Evolutionary conservation across 2,329 filamentous ascomycete species (phyloP).

Genomic region (Colletotrichum simmondsii): DNA sequence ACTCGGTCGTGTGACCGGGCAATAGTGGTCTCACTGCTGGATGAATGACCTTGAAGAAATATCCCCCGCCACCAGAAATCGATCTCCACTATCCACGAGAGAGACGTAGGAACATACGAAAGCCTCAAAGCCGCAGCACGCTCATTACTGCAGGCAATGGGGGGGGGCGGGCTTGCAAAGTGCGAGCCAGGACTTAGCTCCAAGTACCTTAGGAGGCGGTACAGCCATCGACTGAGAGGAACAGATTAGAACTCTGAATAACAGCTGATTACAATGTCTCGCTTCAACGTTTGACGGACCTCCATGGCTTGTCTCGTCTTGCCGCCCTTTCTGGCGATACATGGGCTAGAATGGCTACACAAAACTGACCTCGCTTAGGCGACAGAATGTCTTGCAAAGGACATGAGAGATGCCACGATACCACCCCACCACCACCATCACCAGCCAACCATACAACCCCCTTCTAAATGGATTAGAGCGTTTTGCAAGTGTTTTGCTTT

Average conservation of each 20-base stretch:
- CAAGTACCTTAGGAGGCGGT: not conserved
- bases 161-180: not conserved
- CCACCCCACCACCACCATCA: not conserved
- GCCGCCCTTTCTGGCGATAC: not conserved
- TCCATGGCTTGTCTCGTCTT: not conserved
- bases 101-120: not conserved
- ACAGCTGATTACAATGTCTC: not conserved
- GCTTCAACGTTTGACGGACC: not conserved
- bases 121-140: not conserved
- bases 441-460: too few species aligned
- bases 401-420: not conserved
- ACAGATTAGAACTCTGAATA: not conserved
- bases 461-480: not conserved
- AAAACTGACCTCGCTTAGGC: not conserved
- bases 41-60: not conserved
- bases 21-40: not conserved
- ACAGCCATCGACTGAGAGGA: not conserved
- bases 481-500: not conserved
- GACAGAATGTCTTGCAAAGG: not conserved
- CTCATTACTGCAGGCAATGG: not conserved
- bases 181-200: not conserved
- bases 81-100: not conserved
- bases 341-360: not conserved
- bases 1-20: constrained; percentile 14
- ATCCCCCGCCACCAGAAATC: not conserved